Evolutionary conservation across 345 rosid genomes (phyloP), one percentile per base, ranked within the genome.

Genomic region (Gossypium australe): DNA sequence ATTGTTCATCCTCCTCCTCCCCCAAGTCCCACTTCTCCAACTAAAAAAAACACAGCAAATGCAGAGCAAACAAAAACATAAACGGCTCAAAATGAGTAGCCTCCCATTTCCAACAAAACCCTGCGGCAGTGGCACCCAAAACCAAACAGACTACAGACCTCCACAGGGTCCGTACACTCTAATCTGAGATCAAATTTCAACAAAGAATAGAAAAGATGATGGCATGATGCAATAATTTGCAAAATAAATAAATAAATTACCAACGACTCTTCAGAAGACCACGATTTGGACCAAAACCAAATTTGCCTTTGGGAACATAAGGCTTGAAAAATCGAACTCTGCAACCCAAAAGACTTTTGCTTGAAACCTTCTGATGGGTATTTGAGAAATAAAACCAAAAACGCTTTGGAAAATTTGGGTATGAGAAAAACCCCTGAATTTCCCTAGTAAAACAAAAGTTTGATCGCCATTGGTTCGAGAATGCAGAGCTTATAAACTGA

Each of bases 321-420:
- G 77, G 80, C 71, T 29, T 82, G 0, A 80, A 76, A 72, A 78
- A 72, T 71, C 77, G 57, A 76, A 78, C 82, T 83, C 76, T 83
- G 53, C 78, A 75, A 75, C 77, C 89, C 12, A 62, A 22, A 8
- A 81, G 76, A 59, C 53, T 72, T 76, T 71, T 80, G 74, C 74
- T 29, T 7, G 77, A 78, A 38, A 70, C 13, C 66, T 76, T 82
- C 51, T 77, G 67, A 59, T 77, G 84, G 67, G 84, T 29, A 77
- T 11, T 84, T 34, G 81, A 52, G 11, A 74, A 77, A 81, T 61
- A 25, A 27, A 69, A 47, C 43, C 55, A 60, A 43, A 79, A 74
- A 22, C 76, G 80, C 75, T 77, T 79, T 2, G 82, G 72, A 74
- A 70, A 61, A 27, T 73, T 64, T 71, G 87, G 82, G n/a, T 82